Evolutionary conservation across 2,329 filamentous ascomycete genomes (phyloP), one percentile per base, ranked within the genome.

Genomic region (Epichloe sp.): DNA sequence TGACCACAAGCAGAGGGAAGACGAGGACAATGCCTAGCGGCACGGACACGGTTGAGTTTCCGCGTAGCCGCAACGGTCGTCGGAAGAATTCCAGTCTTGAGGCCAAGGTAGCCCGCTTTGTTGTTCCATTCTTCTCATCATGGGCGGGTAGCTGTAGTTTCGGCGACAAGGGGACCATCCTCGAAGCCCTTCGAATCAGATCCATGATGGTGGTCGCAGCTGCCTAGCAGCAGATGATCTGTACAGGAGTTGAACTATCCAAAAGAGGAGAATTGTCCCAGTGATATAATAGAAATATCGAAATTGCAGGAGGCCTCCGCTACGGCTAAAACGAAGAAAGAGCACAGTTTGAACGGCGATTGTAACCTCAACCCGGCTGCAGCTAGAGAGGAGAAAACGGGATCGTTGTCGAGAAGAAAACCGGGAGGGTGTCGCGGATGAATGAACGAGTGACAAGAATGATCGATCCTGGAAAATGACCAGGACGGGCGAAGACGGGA

Each of bases 41-140:
- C 65, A 97, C 84, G 48, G 91, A 95, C 67, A 96, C 82, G 63
- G 85, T 86, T 51, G 90, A 96, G 69, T 95, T 95, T 62, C 88
- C 88, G 70, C 83, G 86, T 72, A 98, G 73, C 60, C 90, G 83
- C 74, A 98, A 80, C 48, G 91, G 87, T 63, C 88, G 80, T 60
- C 83, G 78, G 67, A 97, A 87, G 68, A 96, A 94, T 55, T 86
- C 84, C 62, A 94, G 74, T 49, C 76, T 73, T 42, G 74, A 70
- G 36, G 71, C 68, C 46, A 73, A 53, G 23, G 62, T 66, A 53
- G 71, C 69, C 36, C 67, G 65, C 53, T 67, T 68, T 42, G 65
- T 57, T 42, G 61, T 52, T 62, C 53, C 60, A 49, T 60, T 67
- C 63, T 78, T 79, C 60, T 78, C 75, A 57, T 78, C 74, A 47